Percentiles rank a stretch among this genome's conserved stretches.
Evolutionary conservation across 371 early-diverging fungal species (phyloP).

Genomic region (Encephalitozoon hellem): DNA sequence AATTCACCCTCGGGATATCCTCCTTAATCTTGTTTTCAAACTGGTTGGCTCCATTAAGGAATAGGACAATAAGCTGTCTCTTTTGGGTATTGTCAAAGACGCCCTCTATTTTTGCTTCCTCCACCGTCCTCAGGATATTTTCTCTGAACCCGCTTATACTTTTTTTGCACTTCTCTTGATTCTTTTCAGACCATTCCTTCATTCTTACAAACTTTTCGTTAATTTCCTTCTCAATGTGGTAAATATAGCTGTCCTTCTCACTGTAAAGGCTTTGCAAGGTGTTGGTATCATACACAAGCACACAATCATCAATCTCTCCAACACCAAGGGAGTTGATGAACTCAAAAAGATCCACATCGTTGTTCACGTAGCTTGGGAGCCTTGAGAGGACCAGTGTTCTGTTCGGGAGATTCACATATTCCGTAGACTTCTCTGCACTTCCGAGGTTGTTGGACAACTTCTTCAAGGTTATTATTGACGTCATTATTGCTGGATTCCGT

Average conservation of each 20-base stretch:
- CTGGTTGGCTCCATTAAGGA: constrained; percentile 14
- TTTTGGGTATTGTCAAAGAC: constrained; percentile 30
- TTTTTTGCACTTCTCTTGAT: constrained; percentile 12
- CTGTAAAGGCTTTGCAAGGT: constrained; percentile 38
- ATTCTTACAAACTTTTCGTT: constrained; percentile 40
- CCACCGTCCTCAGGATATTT: not conserved
- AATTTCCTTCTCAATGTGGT: constrained; percentile 58
- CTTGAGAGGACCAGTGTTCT: constrained; percentile 52
- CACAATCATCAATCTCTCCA: constrained; percentile 48
- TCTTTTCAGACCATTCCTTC: constrained; percentile 36
- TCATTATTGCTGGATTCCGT: constrained; percentile 54
- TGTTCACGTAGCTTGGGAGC: constrained; percentile 53
- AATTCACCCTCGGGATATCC: not conserved
- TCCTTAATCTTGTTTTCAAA: not conserved
- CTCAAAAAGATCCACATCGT: constrained; percentile 46
- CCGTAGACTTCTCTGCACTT: constrained; percentile 33
- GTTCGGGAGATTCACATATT: constrained; percentile 51
- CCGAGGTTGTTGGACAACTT: constrained; percentile 24
- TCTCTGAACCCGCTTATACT: constrained; percentile 21
- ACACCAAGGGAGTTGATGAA: constrained; percentile 53
- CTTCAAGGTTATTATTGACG: constrained; percentile 56
- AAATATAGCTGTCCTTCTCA: constrained; percentile 42
- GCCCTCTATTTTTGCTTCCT: not conserved
- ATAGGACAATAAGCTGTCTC: constrained; percentile 21
- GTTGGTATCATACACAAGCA: constrained; percentile 54